Evolutionary conservation across 306 rosid genomes (phyloP), one percentile per base, ranked within the genome.

Genomic region (Inga oerstediana): DNA sequence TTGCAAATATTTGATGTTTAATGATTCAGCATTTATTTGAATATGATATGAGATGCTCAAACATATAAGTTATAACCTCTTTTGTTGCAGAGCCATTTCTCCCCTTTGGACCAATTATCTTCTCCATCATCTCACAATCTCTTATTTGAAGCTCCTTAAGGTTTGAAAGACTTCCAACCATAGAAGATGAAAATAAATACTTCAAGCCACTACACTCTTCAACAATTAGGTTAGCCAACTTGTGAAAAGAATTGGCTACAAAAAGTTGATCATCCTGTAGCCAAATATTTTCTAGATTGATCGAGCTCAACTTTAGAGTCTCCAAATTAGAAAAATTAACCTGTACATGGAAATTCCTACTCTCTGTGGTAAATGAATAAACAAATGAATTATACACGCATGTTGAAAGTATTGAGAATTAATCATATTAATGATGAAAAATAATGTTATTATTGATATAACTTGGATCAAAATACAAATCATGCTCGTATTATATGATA

Each of bases 281-380:
- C 81, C 82, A 16, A 4, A 62, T 27, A 11, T 62, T 62, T 11
- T 62, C 19, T 12, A 27, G 7, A 24, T 62, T 4, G 80, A 39
- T 48, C 2, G 79, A 46, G 13, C 79, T 27, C 51, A 81, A 35
- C 74, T 45, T 58, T 14, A 80, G 27, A 2, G 22, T 75, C 75
- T 80, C 39, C 74, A 84, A 27, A 16, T 24, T 66, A 5, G 79
- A 30, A 8, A 80, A 80, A n/a, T 27, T 27, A 72, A 72, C 72
- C 78, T 72, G 51, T 39, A 5, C 4, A 34, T 4, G 12, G 13
- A 59, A 22, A 10, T 10, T 0, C 9, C 22, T 2, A 58, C 6
- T 58, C 4, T 58, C 12, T 19, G 24, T 51, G 58, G 27, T n/a
- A 2, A 58, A 58, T n/a, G 30, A 58, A 58, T n/a, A 58, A 20